Conservation (phyloP, 129 eudicot genomes). For the Dittrichia graveolens region DNA sequence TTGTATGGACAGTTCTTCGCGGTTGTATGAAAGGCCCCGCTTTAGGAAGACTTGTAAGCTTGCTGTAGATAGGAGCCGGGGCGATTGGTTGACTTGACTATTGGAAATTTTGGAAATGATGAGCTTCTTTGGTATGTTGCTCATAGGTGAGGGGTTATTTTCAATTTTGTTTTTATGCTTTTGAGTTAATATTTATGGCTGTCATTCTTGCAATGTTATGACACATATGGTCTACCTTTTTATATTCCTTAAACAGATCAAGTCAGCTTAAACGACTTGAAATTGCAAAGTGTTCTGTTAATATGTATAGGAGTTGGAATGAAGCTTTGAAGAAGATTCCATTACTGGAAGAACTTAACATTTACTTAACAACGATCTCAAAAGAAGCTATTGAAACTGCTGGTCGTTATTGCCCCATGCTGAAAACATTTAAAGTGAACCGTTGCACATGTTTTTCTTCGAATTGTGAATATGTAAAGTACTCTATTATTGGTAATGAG, state of each 20-base stretch:
- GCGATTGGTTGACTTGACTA: not conserved
- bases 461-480: too few relatives aligned
- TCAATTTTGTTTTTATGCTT: not conserved
- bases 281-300: not conserved
- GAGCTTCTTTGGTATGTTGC: constrained; percentile 4
- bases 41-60: not conserved
- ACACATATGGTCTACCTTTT: not conserved
- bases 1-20: not conserved
- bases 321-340: not conserved
- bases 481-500: not conserved
- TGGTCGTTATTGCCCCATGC: constrained; percentile 7
- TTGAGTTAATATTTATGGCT: not conserved
- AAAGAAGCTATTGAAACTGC: constrained; percentile 4
- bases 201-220: not conserved
- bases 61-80: constrained; percentile 16
- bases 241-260: not conserved
- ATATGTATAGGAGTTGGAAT: not conserved
- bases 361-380: not conserved
- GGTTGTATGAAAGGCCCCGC: not conserved
- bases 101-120: not conserved
- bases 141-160: not conserved
- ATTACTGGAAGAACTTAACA: constrained; percentile 7
- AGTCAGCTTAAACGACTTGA: constrained; percentile 18
- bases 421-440: constrained; percentile 2
- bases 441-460: not conserved